These are phyloP conservation scores for Phytophthora meadii DNA, from an alignment of 352 stramenopile species.

Conservation along the genomic window DNA sequence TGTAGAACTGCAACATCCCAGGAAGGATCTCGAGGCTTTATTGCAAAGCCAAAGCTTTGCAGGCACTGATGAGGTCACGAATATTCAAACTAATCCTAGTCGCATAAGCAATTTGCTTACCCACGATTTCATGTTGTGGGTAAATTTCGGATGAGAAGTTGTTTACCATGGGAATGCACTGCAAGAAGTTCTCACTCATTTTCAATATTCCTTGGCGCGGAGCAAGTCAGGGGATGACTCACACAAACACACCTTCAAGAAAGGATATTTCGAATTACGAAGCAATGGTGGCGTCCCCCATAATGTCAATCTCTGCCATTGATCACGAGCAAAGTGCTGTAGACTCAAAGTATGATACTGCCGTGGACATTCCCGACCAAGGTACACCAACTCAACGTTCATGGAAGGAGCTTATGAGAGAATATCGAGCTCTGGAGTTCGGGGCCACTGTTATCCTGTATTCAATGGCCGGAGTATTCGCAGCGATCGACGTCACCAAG, in stretches of 20 bases:
- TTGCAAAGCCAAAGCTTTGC: background rate
- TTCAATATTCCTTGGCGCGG: background rate
- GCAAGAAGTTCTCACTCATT: conserved; percentile 2
- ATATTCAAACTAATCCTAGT: background rate
- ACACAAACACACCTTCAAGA: background rate
- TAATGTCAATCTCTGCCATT: background rate
- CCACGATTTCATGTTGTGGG: background rate
- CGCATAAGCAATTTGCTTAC: conserved; percentile 13
- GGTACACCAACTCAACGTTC: background rate
- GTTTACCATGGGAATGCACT: background rate
- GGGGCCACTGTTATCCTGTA: conserved; percentile 42
- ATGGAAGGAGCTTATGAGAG: conserved; percentile 11
- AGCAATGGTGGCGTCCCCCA: conserved; percentile 16
- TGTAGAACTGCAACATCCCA: background rate
- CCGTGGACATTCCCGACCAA: conserved; percentile 4
- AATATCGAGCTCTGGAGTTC: conserved; percentile 67
- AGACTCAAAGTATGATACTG: conserved; percentile 2
- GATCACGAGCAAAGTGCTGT: conserved; percentile 3
- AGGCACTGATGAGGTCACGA: conserved; percentile 7
- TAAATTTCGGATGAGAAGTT: background rate
- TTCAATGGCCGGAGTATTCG: conserved; percentile 45
- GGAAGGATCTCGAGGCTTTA: background rate
- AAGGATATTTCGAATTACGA: conserved; percentile 13
- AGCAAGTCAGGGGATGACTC: conserved; percentile 10
- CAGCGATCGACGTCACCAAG: conserved; percentile 52